Evolutionary conservation across 1,284 basidiomycete genomes (phyloP).

Genomic region (Marasmius sp.): DNA sequence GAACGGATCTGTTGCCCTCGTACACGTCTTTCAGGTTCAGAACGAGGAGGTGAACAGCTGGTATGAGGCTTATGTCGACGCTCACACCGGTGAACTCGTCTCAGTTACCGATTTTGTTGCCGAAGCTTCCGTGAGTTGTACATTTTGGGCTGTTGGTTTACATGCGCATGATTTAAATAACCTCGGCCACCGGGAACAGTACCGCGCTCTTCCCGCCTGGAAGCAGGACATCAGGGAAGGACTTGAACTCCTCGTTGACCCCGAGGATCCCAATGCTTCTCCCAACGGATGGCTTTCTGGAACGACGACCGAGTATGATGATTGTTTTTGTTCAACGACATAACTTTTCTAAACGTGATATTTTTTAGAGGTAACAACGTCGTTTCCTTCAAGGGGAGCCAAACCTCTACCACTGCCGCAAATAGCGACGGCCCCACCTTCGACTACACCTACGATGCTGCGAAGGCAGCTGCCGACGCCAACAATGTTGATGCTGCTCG

Average conservation of each 20-base stretch:
- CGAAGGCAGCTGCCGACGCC: constrained; percentile 18
- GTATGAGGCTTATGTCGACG: constrained; percentile 65
- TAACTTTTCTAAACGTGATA: neutral
- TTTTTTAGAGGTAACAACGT: constrained; percentile 35
- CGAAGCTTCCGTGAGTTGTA: constrained; percentile 43
- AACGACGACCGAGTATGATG: constrained; percentile 21
- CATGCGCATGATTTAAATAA: neutral
- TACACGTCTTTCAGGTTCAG: constrained; percentile 53
- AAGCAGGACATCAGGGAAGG: constrained; percentile 32
- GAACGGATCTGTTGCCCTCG: constrained; percentile 46
- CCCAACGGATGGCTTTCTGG: constrained; percentile 18
- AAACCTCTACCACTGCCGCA: constrained; percentile 16
- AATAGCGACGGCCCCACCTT: constrained; percentile 22
- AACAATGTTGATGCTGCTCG: constrained; percentile 46
- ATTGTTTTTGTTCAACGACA: too few relatives aligned
- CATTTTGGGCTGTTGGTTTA: neutral
- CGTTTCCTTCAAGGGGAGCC: constrained; percentile 32
- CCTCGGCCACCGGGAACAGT: constrained; percentile 18
- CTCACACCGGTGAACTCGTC: constrained; percentile 52
- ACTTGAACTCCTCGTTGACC: constrained; percentile 32
- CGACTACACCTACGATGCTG: constrained; percentile 34
- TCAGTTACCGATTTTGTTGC: constrained; percentile 55
- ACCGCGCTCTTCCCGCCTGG: constrained; percentile 35
- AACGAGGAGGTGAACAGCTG: constrained; percentile 52
- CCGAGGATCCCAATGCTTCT: constrained; percentile 28